Evolutionary conservation across 345 rosid species (phyloP).

Genomic region (Murraya koenigii): DNA sequence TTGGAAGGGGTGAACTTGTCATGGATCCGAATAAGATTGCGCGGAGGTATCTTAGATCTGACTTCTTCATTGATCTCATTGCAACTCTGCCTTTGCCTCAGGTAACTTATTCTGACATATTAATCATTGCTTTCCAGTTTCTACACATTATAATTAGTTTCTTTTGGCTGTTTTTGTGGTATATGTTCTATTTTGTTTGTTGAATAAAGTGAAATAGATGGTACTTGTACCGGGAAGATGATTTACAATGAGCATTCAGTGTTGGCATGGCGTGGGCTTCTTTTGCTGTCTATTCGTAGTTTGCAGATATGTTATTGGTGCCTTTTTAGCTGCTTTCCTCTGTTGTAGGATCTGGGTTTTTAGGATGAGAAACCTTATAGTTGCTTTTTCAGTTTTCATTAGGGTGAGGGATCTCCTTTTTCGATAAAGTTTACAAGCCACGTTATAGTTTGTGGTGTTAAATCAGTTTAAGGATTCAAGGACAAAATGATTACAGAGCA

Average conservation of each 20-base stretch:
- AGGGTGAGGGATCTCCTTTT: not conserved
- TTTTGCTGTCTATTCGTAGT: not conserved
- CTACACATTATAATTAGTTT: not conserved
- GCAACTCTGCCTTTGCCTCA: slow-evolving; percentile 94
- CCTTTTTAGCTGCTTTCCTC: not conserved
- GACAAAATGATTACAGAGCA: not conserved
- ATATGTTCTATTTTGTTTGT: not conserved
- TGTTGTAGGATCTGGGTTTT: not conserved
- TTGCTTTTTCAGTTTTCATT: not conserved
- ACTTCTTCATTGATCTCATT: slow-evolving; percentile 77
- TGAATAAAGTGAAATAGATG: not conserved
- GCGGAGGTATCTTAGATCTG: slow-evolving; percentile 64
- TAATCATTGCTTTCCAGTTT: not conserved
- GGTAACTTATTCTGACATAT: slow-evolving; percentile 35
- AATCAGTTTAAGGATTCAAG: not conserved
- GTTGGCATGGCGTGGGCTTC: not conserved
- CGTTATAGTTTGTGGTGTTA: not conserved
- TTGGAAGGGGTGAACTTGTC: slow-evolving; percentile 95
- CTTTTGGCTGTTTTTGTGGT: not conserved
- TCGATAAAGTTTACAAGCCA: not conserved
- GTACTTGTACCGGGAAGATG: not conserved
- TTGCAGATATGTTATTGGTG: not conserved
- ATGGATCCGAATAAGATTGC: slow-evolving; percentile 85
- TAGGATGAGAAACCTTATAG: not conserved
- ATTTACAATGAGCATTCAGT: not conserved